A percentile compares a stretch with the other conserved stretches of the same genome.
phyloP scores from a whole-genome alignment of 2,329 filamentous ascomycete genomes.

The Phyllosticta paracitricarpa region DNA sequence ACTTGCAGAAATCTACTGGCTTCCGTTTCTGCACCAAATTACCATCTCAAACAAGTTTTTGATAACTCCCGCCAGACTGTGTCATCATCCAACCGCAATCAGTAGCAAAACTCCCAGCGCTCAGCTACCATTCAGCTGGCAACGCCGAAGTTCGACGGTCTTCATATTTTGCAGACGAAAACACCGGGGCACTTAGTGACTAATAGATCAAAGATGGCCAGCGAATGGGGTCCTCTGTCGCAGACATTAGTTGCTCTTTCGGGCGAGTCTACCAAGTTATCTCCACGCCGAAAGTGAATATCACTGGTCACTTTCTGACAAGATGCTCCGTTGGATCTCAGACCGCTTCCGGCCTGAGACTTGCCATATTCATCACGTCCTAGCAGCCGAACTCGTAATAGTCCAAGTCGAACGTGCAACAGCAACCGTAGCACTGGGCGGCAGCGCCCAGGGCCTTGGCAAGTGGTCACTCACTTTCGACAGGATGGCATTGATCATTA shows the following conservation, averaged over 20 bases:
- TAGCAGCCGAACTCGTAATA: neutral
- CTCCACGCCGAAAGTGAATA: no score
- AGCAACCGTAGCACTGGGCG: neutral
- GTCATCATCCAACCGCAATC: neutral
- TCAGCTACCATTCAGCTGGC: neutral
- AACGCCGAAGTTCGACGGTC: neutral
- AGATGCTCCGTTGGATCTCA: no score
- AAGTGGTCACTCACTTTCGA: neutral
- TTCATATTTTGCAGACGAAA: neutral
- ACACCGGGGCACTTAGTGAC: neutral
- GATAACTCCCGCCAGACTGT: neutral
- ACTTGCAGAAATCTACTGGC: neutral
- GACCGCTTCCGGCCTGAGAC: no score
- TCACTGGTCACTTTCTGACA: no score
- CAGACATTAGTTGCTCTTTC: no score
- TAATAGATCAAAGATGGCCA: neutral
- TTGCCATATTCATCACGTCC: no score
- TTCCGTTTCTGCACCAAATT: neutral
- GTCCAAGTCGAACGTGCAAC: neutral
- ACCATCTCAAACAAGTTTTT: no score
- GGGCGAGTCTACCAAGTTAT: no score
- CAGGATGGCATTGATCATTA: neutral
- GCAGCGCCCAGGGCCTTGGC: neutral
- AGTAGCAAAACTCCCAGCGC: neutral
- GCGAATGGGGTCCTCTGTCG: neutral